These are phyloP conservation scores for Pseudozyma thailandica DNA, from an alignment of 1,284 basidiomycete genomes.

Conservation along the genomic window DNA sequence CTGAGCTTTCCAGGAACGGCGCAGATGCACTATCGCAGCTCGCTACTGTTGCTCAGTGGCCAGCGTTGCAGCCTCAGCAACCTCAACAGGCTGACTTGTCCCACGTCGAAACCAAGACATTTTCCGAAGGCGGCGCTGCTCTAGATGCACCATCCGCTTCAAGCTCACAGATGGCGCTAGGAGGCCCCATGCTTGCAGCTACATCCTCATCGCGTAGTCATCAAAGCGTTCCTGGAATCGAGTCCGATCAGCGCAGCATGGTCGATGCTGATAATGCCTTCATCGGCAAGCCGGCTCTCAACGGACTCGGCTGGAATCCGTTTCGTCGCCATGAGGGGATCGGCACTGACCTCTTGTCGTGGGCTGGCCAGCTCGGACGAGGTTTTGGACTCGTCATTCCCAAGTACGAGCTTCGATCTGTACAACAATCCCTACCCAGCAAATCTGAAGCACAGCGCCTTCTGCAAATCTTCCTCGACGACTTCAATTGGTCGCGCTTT, in stretches of 20 bases:
- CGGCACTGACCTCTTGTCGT: constrained; percentile 41
- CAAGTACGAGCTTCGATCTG: constrained; percentile 43
- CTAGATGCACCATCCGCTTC: constrained; percentile 4
- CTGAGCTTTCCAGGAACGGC: constrained; percentile 1
- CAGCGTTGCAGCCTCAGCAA: constrained; percentile 21
- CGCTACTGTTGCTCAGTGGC: constrained; percentile 40
- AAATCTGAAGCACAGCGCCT: constrained; percentile 28
- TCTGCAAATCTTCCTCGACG: constrained; percentile 36
- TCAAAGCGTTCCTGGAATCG: constrained; percentile 15
- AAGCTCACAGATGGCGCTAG: constrained; percentile 11
- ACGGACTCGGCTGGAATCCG: constrained; percentile 43
- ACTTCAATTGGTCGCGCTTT: constrained; percentile 46
- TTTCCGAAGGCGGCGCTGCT: background rate
- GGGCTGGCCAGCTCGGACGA: constrained; percentile 42
- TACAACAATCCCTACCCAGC: constrained; percentile 41
- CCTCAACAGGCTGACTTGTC: background rate
- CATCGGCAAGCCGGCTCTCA: constrained; percentile 43
- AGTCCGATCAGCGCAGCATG: constrained; percentile 45
- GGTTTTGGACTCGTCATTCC: constrained; percentile 46
- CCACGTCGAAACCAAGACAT: background rate
- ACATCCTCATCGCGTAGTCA: constrained; percentile 25
- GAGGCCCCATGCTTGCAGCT: constrained; percentile 1
- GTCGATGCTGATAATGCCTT: constrained; percentile 51
- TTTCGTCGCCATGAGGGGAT: constrained; percentile 43
- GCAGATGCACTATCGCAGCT: constrained; percentile 30